Base-by-base conservation (phyloP, 2,329 filamentous ascomycete genomes). In the Trichoderma sp. region DNA sequence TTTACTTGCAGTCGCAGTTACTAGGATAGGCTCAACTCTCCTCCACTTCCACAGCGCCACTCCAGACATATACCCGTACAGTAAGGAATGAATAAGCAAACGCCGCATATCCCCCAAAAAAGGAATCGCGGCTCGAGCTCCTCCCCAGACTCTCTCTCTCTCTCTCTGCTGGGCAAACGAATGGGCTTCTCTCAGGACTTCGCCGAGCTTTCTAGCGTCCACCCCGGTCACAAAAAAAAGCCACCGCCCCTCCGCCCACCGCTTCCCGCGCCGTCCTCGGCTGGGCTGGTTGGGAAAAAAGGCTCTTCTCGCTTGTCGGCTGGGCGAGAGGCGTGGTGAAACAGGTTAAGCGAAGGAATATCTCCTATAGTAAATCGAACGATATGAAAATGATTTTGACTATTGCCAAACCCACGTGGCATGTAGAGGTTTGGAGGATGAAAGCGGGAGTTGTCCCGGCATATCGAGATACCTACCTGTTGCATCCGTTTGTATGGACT, bases 171-270 rank as follows among this genome's bases (percentile, higher is more conserved):
- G 24, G 27, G 29, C 19, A 33, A 35, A 49, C 33, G 47, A 27
- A n/a, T 31, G 21, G 19, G 19, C 16, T 37, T 58, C 63, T 33
- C 16, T 33, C 37, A 47, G 53, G 52, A 43, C 63, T 66, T 66
- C 63, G 53, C 63, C 63, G 53, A 66, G 33, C 63, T 47, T 43
- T 66, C 63, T 49, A 66, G 63, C 61, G 55, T 47, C 47, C 55
- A 10, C 47, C 40, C 40, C 40, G 40, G 40, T 43, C 53, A 19
- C n/a, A n/a, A n/a, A n/a, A 16, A 21, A 52, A 66, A 66, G 37
- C 40, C 21, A 21, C 40, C 21, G 21, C 53, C 31, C 63, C 43
- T 35, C 33, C 63, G 19, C 40, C 40, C 40, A 43, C 63, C 53
- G 57, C 63, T 66, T 56, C 62, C 63, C 53, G 63, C 53, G 14